These are phyloP conservation scores for Phanerochaete carnosa DNA, from an alignment of 768 basidiomycete genomes.

Conservation along the genomic window DNA sequence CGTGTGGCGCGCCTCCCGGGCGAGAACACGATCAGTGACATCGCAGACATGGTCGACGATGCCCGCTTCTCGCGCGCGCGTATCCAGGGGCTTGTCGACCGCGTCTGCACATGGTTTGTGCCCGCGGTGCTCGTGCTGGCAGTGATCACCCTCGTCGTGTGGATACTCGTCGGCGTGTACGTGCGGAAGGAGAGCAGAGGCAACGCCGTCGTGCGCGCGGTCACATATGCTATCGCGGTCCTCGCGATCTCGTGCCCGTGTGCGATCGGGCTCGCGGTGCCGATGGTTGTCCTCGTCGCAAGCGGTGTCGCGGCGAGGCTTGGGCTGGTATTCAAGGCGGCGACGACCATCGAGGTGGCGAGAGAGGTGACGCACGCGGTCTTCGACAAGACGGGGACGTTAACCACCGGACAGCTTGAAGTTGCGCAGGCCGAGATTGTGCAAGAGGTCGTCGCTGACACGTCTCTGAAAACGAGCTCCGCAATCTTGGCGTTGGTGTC, in stretches of 20 bases:
- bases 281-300: slow-evolving; percentile 33
- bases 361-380: slow-evolving; percentile 42
- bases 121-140: slow-evolving; percentile 42
- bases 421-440: slow-evolving; percentile 34
- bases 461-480: not conserved
- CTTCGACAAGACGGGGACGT: slow-evolving; percentile 62
- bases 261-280: slow-evolving; percentile 35
- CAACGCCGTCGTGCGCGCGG: slow-evolving; percentile 30
- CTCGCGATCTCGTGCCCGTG: slow-evolving; percentile 56
- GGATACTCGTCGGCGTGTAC: slow-evolving; percentile 32
- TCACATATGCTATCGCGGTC: slow-evolving; percentile 50
- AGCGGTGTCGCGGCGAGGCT: slow-evolving; percentile 29
- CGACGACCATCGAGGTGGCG: slow-evolving; percentile 40
- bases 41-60: slow-evolving; percentile 32
- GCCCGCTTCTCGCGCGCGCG: slow-evolving; percentile 35
- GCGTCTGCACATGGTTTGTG: slow-evolving; percentile 44
- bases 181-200: slow-evolving; percentile 24
- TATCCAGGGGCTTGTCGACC: slow-evolving; percentile 47
- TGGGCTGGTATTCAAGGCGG: slow-evolving; percentile 31
- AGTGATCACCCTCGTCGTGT: slow-evolving; percentile 33
- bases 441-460: slow-evolving; percentile 4
- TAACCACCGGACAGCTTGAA: slow-evolving; percentile 40
- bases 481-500: slow-evolving; percentile 29
- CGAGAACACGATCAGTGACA: slow-evolving; percentile 39
- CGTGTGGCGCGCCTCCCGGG: slow-evolving; percentile 32